Evolutionary conservation across 2,329 filamentous ascomycete species (phyloP), one percentile per base, ranked within the genome.

Genomic region (Coniochaeta pulveracea): DNA sequence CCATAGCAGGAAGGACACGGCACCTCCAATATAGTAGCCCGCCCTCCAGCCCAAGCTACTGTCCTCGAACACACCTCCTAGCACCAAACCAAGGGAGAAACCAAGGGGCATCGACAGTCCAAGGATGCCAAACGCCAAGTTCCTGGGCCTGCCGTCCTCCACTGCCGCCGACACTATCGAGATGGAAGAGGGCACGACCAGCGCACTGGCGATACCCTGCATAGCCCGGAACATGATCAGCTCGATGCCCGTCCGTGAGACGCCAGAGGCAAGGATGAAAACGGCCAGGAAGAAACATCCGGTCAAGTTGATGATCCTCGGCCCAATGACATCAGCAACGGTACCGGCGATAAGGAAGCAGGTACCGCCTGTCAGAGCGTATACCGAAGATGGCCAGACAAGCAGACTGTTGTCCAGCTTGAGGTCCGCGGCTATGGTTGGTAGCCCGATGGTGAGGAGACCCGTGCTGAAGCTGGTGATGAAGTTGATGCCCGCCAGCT

Each of bases 81-180:
- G 40, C 2, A 72, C 60, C 0, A 72, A 46, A 0, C 68, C 68
- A 7, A 68, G 42, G 0, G 62, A 64, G 40, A 68, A 72, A 0
- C 67, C 68, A 0, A 71, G 45, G 0, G 64, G 60, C 35, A 63
- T 58, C 25, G 57, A 59, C 15, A 66, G 44, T 0, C 67, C 64
- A 5, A 67, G 37, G 35, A 56, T 63, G 0, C 59, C 48, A 39
- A 66, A 64, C 0, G 47, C 58, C 2, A 64, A 34, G 33, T 64
- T 65, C 1, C 62, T 51, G 1, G 42, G 42, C 8, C 50, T 38
- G 0, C 60, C 58, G 0, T 40, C 39, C 0, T 48, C 43, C 4
- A 62, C 18, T 5, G 43, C 45, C 12, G 45, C 41, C 0, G 55
- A 48, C 7, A 63, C 40, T 8, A 63, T 48, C 5, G 50, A 43